Percentiles rank a stretch among this genome's conserved stretches.
These are phyloP conservation scores for Penicillium sp. DNA, from an alignment of 2,329 filamentous ascomycete genomes.

Conservation along the genomic window DNA sequence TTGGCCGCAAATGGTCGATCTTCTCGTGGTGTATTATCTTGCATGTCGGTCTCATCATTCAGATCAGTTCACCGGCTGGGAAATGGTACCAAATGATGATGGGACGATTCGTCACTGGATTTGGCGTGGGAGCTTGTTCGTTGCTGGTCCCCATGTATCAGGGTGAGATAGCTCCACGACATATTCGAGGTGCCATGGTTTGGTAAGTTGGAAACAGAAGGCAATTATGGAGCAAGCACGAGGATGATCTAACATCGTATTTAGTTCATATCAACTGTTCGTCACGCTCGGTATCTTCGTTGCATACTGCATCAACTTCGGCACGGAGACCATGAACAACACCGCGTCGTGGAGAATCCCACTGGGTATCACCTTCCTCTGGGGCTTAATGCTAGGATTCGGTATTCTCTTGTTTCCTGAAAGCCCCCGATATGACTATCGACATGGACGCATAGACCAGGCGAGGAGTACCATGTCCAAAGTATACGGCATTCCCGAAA, in stretches of 20 bases:
- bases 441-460: slow-evolving; percentile 49
- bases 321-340: slow-evolving; percentile 34
- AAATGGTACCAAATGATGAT: slow-evolving; percentile 44
- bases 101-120: slow-evolving; percentile 43
- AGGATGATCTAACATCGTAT: background rate
- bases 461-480: slow-evolving; percentile 52
- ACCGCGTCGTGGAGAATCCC: slow-evolving; percentile 48
- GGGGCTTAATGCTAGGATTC: slow-evolving; percentile 50
- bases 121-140: slow-evolving; percentile 44
- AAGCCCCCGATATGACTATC: slow-evolving; percentile 55
- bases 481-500: slow-evolving; percentile 52
- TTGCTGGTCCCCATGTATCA: slow-evolving; percentile 47
- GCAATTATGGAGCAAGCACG: too few species aligned
- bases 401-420: slow-evolving; percentile 56
- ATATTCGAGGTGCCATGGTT: slow-evolving; percentile 47
- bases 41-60: slow-evolving; percentile 41
- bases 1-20: slow-evolving; percentile 44
- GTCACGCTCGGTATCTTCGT: slow-evolving; percentile 47
- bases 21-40: slow-evolving; percentile 41
- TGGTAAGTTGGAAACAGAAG: slow-evolving; percentile 12
- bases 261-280: slow-evolving; percentile 46
- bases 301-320: slow-evolving; percentile 46
- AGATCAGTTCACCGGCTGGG: slow-evolving; percentile 37
- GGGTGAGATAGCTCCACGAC: slow-evolving; percentile 43
- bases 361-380: slow-evolving; percentile 56